Percentiles rank a stretch among this genome's conserved stretches.
Conservation (phyloP, 306 rosid species). For the Ammopiptanthus mongolicus region DNA sequence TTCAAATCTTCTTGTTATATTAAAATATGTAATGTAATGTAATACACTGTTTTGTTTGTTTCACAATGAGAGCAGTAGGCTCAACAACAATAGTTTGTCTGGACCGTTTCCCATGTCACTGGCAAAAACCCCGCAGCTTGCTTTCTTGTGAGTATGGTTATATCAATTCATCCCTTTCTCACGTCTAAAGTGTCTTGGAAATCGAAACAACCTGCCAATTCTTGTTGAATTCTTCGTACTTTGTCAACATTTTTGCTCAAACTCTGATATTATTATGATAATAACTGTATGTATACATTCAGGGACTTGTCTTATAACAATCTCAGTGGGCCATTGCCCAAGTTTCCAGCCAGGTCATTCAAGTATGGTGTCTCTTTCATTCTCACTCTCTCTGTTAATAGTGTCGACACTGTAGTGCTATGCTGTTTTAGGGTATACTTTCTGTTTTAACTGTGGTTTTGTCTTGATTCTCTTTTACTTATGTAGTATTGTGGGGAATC, state of each 20-base stretch:
- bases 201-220: conserved; percentile 11
- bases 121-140: conserved; percentile 73
- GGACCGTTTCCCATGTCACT: conserved; percentile 79
- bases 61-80: conserved; percentile 63
- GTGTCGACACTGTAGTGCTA: neutral
- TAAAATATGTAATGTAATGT: neutral
- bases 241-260: conserved; percentile 3
- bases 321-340: conserved; percentile 93
- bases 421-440: conserved; percentile 2
- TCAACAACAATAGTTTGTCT: conserved; percentile 88
- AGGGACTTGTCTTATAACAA: conserved; percentile 98
- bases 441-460: conserved; percentile 22
- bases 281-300: conserved; percentile 31
- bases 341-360: conserved; percentile 85
- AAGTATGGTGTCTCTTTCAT: conserved; percentile 44
- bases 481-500: conserved; percentile 77
- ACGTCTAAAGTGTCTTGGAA: conserved; percentile 29
- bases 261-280: conserved; percentile 16
- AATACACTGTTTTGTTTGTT: conserved; percentile 33
- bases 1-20: neutral
- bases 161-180: conserved; percentile 11
- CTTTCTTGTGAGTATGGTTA: conserved; percentile 93
- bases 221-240: conserved; percentile 23
- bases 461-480: conserved; percentile 27
- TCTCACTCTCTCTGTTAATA: neutral